These are phyloP conservation scores for Xylaria sp. DNA, from an alignment of 2,329 filamentous ascomycete species.

Conservation along the genomic window DNA sequence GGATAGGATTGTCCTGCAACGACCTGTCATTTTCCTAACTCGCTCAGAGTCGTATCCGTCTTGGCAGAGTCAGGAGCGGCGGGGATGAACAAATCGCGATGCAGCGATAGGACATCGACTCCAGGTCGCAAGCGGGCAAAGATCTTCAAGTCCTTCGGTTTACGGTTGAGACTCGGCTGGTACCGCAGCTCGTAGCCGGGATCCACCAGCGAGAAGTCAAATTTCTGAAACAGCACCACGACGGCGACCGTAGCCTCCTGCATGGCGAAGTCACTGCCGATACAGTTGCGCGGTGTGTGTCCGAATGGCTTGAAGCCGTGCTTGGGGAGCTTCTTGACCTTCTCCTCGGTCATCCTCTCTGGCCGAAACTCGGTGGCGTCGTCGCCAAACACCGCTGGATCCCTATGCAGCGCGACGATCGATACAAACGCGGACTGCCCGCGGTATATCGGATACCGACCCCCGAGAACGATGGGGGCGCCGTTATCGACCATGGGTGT, in stretches of 20 bases:
- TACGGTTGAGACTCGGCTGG: constrained; percentile 13
- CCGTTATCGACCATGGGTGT: constrained; percentile 47
- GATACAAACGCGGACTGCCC: constrained; percentile 42
- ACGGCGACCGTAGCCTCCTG: constrained; percentile 23
- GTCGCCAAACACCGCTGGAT: constrained; percentile 49
- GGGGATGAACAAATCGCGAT: constrained; percentile 14
- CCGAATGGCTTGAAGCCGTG: constrained; percentile 26
- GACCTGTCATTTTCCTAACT: not conserved
- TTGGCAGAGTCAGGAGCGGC: too few relatives aligned
- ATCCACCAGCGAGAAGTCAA: constrained; percentile 24
- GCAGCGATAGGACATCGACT: constrained; percentile 15
- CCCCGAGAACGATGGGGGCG: constrained; percentile 36
- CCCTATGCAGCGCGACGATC: constrained; percentile 46
- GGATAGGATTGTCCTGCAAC: not conserved
- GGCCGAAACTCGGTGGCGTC: constrained; percentile 51
- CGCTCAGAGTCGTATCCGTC: not conserved
- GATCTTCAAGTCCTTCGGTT: constrained; percentile 21
- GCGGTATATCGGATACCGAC: constrained; percentile 45
- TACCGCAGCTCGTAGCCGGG: constrained; percentile 19
- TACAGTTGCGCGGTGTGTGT: constrained; percentile 19
- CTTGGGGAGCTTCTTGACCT: constrained; percentile 43
- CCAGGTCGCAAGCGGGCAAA: constrained; percentile 10
- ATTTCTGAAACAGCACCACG: constrained; percentile 24
- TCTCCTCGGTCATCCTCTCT: constrained; percentile 53
- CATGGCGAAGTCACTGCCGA: constrained; percentile 23